Conservation (phyloP, 306 rosid species). For the Abrus precatorius region DNA sequence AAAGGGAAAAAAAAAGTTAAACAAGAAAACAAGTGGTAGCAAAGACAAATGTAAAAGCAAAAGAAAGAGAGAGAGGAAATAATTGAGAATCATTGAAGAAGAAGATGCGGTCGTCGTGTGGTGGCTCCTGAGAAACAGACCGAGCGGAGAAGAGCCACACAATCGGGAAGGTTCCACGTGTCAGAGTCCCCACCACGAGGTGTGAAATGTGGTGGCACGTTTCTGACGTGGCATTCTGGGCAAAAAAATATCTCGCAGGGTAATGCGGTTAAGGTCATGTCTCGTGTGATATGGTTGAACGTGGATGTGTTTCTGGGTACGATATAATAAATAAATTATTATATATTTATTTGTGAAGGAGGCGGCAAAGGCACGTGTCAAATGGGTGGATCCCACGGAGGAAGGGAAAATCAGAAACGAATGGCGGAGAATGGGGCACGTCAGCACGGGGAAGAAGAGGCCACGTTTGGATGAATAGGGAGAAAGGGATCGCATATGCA, state of each 20-base stretch:
- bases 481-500: background rate
- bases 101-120: conserved; percentile 19
- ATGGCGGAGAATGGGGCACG: conserved; percentile 47
- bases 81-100: background rate
- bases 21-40: conserved; percentile 22
- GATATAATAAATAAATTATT: background rate
- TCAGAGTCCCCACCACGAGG: conserved; percentile 46
- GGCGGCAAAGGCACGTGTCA: conserved; percentile 37
- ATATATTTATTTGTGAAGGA: background rate
- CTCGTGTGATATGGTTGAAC: background rate
- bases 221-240: conserved; percentile 51
- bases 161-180: conserved; percentile 50
- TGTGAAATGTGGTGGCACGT: conserved; percentile 14
- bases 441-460: background rate
- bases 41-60: background rate
- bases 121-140: background rate
- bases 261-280: background rate
- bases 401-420: background rate
- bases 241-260: conserved; percentile 48
- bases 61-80: background rate
- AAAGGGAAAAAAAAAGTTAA: background rate
- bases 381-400: conserved; percentile 14
- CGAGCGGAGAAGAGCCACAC: conserved; percentile 42
- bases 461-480: conserved; percentile 15
- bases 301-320: background rate